These are phyloP conservation scores for Aspergillus novoparasiticus DNA, from an alignment of 2,329 filamentous ascomycete genomes.

Conservation along the genomic window DNA sequence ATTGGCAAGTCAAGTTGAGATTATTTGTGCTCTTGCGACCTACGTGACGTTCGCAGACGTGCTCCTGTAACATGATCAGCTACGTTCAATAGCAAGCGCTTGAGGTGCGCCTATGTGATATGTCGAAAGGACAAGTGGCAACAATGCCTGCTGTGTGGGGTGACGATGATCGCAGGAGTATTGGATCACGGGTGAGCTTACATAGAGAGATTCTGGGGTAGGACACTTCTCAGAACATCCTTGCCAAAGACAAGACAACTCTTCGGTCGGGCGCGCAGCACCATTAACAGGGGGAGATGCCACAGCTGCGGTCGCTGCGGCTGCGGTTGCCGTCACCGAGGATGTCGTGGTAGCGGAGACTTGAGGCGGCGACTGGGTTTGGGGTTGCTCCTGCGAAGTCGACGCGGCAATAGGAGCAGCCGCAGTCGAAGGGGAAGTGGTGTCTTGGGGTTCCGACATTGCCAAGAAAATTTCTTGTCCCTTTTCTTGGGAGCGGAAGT, in stretches of 20 bases:
- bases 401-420: constrained; percentile 29
- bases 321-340: constrained; percentile 36
- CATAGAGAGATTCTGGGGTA: constrained; percentile 64
- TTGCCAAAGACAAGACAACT: constrained; percentile 62
- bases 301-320: constrained; percentile 42
- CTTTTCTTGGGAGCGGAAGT: constrained; percentile 35
- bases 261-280: constrained; percentile 34
- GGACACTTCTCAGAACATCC: constrained; percentile 63
- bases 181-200: constrained; percentile 39
- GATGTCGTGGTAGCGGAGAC: constrained; percentile 30
- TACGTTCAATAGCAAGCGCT: neutral
- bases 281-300: constrained; percentile 34
- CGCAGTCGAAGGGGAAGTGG: constrained; percentile 29
- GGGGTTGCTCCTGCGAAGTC: constrained; percentile 26
- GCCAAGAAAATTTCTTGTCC: constrained; percentile 43
- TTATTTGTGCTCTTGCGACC: constrained; percentile 99
- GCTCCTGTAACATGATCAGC: constrained; percentile 63
- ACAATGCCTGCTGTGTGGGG: neutral
- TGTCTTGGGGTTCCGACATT: constrained; percentile 44
- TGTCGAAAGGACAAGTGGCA: constrained; percentile 6
- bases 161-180: neutral
- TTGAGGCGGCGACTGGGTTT: constrained; percentile 23
- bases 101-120: neutral
- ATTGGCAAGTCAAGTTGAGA: constrained; percentile 93
- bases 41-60: constrained; percentile 97